A percentile compares a stretch with the other conserved stretches of the same genome.
These are phyloP conservation scores for Paracoccidioides brasiliensis DNA, from an alignment of 2,329 filamentous ascomycete genomes.

Conservation along the genomic window DNA sequence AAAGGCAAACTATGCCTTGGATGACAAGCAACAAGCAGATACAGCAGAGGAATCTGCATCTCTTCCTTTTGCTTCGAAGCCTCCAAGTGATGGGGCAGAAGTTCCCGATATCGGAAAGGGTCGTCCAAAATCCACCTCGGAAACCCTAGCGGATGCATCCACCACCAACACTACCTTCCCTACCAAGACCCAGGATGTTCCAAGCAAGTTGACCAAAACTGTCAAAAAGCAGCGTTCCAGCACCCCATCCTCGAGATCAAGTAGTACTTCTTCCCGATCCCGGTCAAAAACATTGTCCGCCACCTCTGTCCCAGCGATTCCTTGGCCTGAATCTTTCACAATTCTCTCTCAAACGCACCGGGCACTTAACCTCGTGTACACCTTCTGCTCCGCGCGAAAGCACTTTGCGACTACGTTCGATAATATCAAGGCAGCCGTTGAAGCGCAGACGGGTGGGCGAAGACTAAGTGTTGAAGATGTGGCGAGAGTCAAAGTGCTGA, in stretches of 20 bases:
- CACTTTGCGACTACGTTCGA: conserved; percentile 86
- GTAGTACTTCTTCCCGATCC: not conserved
- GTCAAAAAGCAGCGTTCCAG: not conserved
- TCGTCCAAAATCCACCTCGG: not conserved
- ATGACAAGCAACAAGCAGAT: not conserved
- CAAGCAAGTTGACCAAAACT: not conserved
- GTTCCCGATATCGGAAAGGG: not conserved
- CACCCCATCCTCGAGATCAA: conserved; percentile 1
- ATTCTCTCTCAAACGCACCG: conserved; percentile 62
- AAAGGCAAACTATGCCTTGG: conserved; percentile 6
- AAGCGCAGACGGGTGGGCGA: conserved; percentile 59
- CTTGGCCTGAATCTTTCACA: conserved; percentile 67
- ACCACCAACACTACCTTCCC: not conserved
- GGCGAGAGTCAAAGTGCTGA: conserved; percentile 62
- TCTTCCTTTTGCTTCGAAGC: not conserved
- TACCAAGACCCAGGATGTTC: conserved; percentile 5
- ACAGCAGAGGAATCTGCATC: not conserved
- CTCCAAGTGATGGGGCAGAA: not conserved
- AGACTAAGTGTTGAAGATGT: conserved; percentile 64
- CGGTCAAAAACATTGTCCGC: conserved; percentile 10
- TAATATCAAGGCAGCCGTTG: conserved; percentile 71
- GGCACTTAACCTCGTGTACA: conserved; percentile 84
- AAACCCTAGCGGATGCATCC: not conserved
- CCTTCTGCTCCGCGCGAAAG: conserved; percentile 86
- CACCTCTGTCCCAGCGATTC: conserved; percentile 28